These are phyloP conservation scores for Ceratocystis alfenasii DNA, from an alignment of 2,329 filamentous ascomycete genomes.

Conservation along the genomic window DNA sequence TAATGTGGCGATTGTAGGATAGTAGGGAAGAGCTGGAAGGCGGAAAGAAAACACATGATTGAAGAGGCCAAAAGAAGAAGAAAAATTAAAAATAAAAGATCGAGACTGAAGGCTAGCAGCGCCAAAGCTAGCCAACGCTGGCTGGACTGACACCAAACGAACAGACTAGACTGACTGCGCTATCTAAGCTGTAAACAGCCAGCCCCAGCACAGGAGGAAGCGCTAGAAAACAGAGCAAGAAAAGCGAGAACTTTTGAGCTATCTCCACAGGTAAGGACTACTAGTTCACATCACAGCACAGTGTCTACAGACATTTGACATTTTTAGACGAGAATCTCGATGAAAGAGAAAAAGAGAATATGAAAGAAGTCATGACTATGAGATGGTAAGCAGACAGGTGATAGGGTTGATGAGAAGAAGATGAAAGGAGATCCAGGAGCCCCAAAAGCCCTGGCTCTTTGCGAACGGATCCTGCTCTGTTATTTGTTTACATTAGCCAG, in stretches of 20 bases:
- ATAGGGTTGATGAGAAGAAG: background rate
- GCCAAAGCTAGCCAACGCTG: too few relatives aligned
- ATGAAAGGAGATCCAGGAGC: background rate
- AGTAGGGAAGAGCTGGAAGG: background rate
- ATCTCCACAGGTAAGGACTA: background rate
- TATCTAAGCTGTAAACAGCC: background rate
- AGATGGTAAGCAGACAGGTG: background rate
- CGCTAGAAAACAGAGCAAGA: background rate
- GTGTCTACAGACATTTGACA: background rate
- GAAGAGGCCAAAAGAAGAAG: background rate
- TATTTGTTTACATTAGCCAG: background rate
- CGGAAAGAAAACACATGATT: background rate
- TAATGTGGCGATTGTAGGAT: background rate
- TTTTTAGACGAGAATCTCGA: background rate
- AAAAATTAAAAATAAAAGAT: background rate
- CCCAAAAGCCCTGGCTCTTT: background rate
- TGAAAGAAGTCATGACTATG: background rate
- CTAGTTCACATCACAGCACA: background rate
- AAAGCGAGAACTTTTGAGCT: background rate
- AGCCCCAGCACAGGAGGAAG: background rate
- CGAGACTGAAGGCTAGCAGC: too few relatives aligned
- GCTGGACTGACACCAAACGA: background rate
- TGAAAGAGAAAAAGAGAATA: background rate
- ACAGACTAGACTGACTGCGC: background rate
- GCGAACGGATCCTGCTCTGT: background rate